Base-by-base conservation (phyloP, 768 basidiomycete species). In the Trametes meyenii region DNA sequence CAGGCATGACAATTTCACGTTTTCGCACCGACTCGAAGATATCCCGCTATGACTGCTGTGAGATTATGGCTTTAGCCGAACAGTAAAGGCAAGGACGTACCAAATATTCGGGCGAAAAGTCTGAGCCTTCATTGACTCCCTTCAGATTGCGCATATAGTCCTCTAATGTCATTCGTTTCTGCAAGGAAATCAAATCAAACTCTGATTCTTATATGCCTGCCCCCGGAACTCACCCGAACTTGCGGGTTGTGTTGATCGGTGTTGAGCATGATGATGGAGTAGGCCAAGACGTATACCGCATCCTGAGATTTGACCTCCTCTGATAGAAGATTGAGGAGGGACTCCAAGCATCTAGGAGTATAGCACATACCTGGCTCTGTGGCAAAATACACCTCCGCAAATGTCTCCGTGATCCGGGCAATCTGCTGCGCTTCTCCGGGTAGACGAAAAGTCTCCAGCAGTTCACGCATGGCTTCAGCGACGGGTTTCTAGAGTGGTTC, bases 371-470 rank as follows among this genome's bases (percentile, higher is more conserved):
- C 86, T 64, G 97, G 96, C 26, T 79, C 77, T 10, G 92, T 84
- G 3, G 92, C 89, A 72, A 96, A 94, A 73, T 96, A 98, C 40
- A 86, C 84, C 21, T 92, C 85, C 0, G 97, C 95, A 72, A 98
- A 99, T 1, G 88, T 93, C 73, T 97, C 96, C 5, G 97, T 93
- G 49, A 99, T 97, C 5, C 96, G 83, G 19, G 84, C 77, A 63
- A 99, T 99, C 64, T 97, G 97, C 70, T 98, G 96, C 7, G 93
- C 71, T 71, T 99, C 97, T 54, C 97, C 97, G 0, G 97, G 97
- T 40, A 99, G 80, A 58, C 97, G 84, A 79, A 99, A 98, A 6
- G 87, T 81, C 71, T 98, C 97, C 11, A 99, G 80, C 59, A 98
- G 76, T 70, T 98, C 95, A 23, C 97, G 86, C 89, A 99, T 88